Evolutionary conservation across 768 basidiomycete genomes (phyloP), one percentile per base, ranked within the genome.

Genomic region (Suillus subluteus): DNA sequence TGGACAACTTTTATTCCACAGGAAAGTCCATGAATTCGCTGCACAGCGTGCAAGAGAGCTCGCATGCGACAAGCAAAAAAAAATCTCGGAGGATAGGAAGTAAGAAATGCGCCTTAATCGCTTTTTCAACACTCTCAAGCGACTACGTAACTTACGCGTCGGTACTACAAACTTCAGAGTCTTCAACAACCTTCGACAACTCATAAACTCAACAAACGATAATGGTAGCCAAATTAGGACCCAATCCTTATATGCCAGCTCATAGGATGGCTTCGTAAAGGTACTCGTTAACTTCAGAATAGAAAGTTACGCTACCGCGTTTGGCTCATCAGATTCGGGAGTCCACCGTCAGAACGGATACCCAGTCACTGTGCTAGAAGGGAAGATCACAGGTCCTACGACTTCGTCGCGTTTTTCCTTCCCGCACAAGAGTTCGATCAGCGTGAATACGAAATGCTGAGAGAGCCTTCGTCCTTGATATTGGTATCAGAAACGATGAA

Each of bases 401-500:
- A 94, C 84, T 68, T 91, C 86, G 23, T 81, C 82, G 6, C 90
- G 80, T 75, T 86, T 91, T 46, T 83, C 83, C 16, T 79, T 69
- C 5, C 93, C 93, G 67, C 87, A 88, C 2, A 94, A 82, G 23
- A 86, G 71, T 72, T 92, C 91, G 11, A 93, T 88, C 41, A 95
- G 76, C n/a, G 88, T 88, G 64, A 94, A 80, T 2, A 91, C 26
- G 26, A 26, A 3, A 80, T 75, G 3, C 80, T 79, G 21, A 81
- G 67, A 13, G 82, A 82, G 2, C 78, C 80, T 70, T 84, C 79
- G 62, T 87, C 82, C 0, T 76, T 77, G 11, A 95, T 66, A 6
- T 76, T 79, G 16, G 85, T 91, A 63, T 92, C 84, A 1, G 95
- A 96, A 2, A 94, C 91, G 62, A 93, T 92, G 77, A 94, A 95